Conservation (phyloP, 352 stramenopile genomes). For the Paralagenidium karlingii region DNA sequence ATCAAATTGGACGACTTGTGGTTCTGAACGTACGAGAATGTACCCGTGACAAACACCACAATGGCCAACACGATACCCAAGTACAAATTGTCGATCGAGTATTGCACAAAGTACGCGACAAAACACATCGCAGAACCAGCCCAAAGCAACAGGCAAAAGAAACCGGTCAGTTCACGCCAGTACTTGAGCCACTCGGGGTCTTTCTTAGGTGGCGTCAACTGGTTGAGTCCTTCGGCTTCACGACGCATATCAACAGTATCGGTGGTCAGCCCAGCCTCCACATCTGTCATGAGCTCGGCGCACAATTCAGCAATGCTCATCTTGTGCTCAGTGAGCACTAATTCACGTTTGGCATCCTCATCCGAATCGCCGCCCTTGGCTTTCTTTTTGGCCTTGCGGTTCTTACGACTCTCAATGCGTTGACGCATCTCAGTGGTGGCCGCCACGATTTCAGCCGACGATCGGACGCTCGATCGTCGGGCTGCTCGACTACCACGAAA, state of each 20-base stretch:
- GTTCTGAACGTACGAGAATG: conserved; percentile 46
- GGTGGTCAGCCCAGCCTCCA: conserved; percentile 23
- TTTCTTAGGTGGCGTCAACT: conserved; percentile 41
- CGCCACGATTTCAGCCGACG: conserved; percentile 40
- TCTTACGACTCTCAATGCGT: conserved; percentile 32
- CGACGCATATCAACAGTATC: conserved; percentile 35
- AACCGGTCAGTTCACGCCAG: conserved; percentile 37
- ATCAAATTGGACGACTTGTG: conserved; percentile 32
- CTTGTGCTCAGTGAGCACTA: conserved; percentile 45
- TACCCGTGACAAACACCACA: conserved; percentile 32
- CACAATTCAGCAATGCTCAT: conserved; percentile 27
- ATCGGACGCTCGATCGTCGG: conserved; percentile 24
- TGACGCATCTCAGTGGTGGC: conserved; percentile 40
- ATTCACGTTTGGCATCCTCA: conserved; percentile 23
- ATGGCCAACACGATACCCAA: conserved; percentile 27
- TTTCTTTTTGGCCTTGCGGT: conserved; percentile 13
- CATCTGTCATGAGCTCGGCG: conserved; percentile 26
- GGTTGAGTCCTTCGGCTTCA: conserved; percentile 26
- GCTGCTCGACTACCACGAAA: too few species aligned
- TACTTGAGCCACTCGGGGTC: conserved; percentile 37
- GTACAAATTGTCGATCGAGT: conserved; percentile 31
- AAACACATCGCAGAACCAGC: conserved; percentile 35
- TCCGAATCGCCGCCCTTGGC: conserved; percentile 6
- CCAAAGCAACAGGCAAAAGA: conserved; percentile 43
- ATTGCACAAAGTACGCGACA: conserved; percentile 34